These are phyloP conservation scores for Porogramme epimiltina DNA, from an alignment of 1,284 basidiomycete species.

Conservation along the genomic window DNA sequence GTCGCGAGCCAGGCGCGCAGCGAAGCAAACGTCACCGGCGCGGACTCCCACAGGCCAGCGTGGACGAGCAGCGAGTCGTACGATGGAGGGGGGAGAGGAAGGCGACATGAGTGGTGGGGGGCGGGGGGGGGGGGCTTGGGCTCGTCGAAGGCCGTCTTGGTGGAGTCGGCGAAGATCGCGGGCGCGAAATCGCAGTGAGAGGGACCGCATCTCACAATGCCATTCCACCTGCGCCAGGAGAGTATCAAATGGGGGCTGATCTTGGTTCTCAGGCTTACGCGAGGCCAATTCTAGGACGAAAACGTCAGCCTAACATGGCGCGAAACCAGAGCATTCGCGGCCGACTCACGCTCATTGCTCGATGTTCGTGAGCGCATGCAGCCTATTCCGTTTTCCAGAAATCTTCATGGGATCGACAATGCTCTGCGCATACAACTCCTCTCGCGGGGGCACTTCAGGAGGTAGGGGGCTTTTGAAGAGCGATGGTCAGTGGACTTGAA, in stretches of 20 bases:
- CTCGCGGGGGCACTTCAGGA: slow-evolving; percentile 72
- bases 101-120: slow-evolving; percentile 58
- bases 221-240: slow-evolving; percentile 64
- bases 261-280: slow-evolving; percentile 47
- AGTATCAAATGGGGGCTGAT: neutral
- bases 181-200: slow-evolving; percentile 61
- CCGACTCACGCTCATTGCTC: slow-evolving; percentile 86
- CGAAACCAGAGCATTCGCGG: neutral
- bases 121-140: slow-evolving; percentile 78
- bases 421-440: slow-evolving; percentile 52
- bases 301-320: too few species aligned
- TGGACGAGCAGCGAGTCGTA: slow-evolving; percentile 80
- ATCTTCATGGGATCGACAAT: slow-evolving; percentile 67
- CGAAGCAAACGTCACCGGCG: slow-evolving; percentile 70
- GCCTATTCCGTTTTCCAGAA: slow-evolving; percentile 63
- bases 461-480: slow-evolving; percentile 52
- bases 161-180: slow-evolving; percentile 79
- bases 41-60: slow-evolving; percentile 83
- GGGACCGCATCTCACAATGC: slow-evolving; percentile 79
- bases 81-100: slow-evolving; percentile 66
- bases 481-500: slow-evolving; percentile 67
- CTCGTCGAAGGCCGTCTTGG: slow-evolving; percentile 85
- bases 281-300: slow-evolving; percentile 65
- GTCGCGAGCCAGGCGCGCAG: slow-evolving; percentile 81
- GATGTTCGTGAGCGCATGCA: slow-evolving; percentile 87